Evolutionary conservation across 805 yeast genomes (phyloP).

Genomic region (Ogataea populi-albae): DNA sequence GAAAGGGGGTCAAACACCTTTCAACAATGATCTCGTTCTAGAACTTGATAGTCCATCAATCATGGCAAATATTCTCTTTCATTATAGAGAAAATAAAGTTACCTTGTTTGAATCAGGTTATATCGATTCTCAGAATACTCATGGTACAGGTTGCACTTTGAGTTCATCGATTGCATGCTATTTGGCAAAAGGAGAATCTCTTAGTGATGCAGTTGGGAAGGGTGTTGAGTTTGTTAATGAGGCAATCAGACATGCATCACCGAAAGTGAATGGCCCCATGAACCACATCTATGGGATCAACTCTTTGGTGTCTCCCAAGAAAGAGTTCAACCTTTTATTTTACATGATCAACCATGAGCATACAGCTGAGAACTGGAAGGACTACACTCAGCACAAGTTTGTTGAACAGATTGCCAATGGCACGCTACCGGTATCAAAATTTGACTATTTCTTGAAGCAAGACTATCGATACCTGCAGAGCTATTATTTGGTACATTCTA

Average conservation of each 20-base stretch:
- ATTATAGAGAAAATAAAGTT: slow-evolving; percentile 31
- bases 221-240: slow-evolving; percentile 65
- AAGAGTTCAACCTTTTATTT: slow-evolving; percentile 29
- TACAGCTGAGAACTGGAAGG: slow-evolving; percentile 54
- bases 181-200: slow-evolving; percentile 51
- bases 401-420: slow-evolving; percentile 52
- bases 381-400: slow-evolving; percentile 61
- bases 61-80: slow-evolving; percentile 28
- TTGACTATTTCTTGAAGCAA: slow-evolving; percentile 47
- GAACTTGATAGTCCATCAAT: slow-evolving; percentile 17
- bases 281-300: slow-evolving; percentile 54
- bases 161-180: slow-evolving; percentile 79
- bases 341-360: slow-evolving; percentile 55
- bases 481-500: slow-evolving; percentile 63
- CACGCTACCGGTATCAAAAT: slow-evolving; percentile 45
- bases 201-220: slow-evolving; percentile 49
- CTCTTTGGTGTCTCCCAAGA: neutral
- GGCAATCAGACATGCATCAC: slow-evolving; percentile 50
- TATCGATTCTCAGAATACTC: slow-evolving; percentile 55
- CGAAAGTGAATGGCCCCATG: slow-evolving; percentile 60
- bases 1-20: slow-evolving; percentile 82
- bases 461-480: slow-evolving; percentile 70
- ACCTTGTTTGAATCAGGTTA: slow-evolving; percentile 47
- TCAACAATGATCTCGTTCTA: slow-evolving; percentile 27
- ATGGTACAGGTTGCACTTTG: slow-evolving; percentile 90